Conservation (phyloP, 129 eudicot genomes). For the Flaveria bidentis region DNA sequence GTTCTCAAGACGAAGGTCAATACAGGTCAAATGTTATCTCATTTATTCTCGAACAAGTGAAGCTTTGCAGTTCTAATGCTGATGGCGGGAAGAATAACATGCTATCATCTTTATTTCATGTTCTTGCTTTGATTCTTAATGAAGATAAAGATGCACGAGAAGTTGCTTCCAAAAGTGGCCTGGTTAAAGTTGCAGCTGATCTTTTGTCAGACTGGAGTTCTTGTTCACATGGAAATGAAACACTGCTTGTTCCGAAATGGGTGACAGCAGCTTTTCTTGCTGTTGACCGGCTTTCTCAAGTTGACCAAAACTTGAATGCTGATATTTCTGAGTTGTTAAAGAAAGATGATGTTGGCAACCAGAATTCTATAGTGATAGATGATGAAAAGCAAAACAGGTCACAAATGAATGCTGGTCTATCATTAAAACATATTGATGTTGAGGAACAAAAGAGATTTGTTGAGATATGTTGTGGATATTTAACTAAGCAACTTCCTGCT, state of each 20-base stretch:
- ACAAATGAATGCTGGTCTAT: constrained; percentile 40
- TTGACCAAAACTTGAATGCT: constrained; percentile 65
- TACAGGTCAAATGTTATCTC: constrained; percentile 65
- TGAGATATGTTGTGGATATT: constrained; percentile 73
- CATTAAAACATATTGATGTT: constrained; percentile 50
- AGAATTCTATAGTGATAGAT: constrained; percentile 59
- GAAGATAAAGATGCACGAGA: constrained; percentile 87
- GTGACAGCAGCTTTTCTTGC: constrained; percentile 92
- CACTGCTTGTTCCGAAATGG: constrained; percentile 76
- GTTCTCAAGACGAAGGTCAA: constrained; percentile 87
- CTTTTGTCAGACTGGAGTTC: constrained; percentile 65
- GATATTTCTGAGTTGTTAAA: constrained; percentile 71
- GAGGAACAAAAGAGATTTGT: constrained; percentile 78
- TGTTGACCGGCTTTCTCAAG: constrained; percentile 80
- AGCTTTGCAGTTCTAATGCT: constrained; percentile 52
- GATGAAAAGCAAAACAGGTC: constrained; percentile 60
- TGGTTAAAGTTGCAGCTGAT: constrained; percentile 80
- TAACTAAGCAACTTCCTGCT: constrained; percentile 72
- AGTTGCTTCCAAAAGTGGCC: constrained; percentile 68
- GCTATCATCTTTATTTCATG: constrained; percentile 78
- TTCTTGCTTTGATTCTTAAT: constrained; percentile 81
- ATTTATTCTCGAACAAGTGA: constrained; percentile 78
- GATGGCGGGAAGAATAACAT: constrained; percentile 59
- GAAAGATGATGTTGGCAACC: constrained; percentile 54
- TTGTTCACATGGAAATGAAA: constrained; percentile 36